Base-by-base conservation (phyloP, 2,329 filamentous ascomycete genomes). In the Pseudogymnoascus sp. region DNA sequence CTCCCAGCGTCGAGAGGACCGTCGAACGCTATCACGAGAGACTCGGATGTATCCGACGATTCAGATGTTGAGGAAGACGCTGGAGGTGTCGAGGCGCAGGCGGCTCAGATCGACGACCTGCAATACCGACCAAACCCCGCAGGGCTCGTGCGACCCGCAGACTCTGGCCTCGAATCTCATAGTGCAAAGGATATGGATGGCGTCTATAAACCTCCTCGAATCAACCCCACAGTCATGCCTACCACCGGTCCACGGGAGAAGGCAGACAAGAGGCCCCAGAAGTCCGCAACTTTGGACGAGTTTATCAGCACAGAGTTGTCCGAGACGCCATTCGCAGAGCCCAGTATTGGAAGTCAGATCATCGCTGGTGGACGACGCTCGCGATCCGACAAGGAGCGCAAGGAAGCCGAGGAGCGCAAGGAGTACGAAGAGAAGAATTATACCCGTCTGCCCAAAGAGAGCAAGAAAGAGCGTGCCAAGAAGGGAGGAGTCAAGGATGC, bases 381-480 rank as follows among this genome's bases (percentile, higher is more conserved):
- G 71, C 95, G 93, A 80, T 90, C 89, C 4, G 84, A 87, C 12
- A 81, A 85, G 36, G 89, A 97, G 73, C 84, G 90, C 63, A 86
- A 86, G 66, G 85, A 86, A 42, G 93, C 97, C 74, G 84, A 84
- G 1, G 93, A 96, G 77, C 82, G 90, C 63, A 84, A 84, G 64
- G 85, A 89, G 59, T 99, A 97, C 77, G 95, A 99, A 79, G 95
- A 99, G 77, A 84, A 81, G 69, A 96, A 99, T 78, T 93, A 97
- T 72, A 86, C 91, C 14, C 90, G 95, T 69, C 79, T 99, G 70
- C 92, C 93, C 11, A 88, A 87, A 70, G 85, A 90, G 75, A 90
- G 86, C 77, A 97, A 96, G 82, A 96, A 96, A 78, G 92, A 96
- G 4, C 83, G 85, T 59, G 88, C 89, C 78, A 86, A 84, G 74